These are phyloP conservation scores for Kwoniella mangroviensis DNA, from an alignment of 768 basidiomycete genomes.

Conservation along the genomic window DNA sequence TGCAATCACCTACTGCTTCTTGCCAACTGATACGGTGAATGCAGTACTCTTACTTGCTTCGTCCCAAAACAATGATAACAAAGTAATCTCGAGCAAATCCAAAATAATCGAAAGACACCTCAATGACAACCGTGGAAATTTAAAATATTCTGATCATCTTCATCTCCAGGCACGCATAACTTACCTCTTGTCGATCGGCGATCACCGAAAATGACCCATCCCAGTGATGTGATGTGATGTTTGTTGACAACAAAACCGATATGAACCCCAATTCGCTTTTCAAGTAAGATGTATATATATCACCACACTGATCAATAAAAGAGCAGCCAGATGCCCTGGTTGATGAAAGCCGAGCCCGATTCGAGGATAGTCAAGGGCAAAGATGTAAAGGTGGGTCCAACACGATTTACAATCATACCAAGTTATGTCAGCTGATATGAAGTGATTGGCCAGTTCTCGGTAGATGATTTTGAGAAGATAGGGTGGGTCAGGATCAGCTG, in stretches of 20 bases:
- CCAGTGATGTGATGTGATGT: no score
- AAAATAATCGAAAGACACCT: no score
- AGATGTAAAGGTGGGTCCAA: conserved; percentile 56
- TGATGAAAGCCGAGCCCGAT: conserved; percentile 59
- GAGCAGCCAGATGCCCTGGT: conserved; percentile 47
- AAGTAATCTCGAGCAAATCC: no score
- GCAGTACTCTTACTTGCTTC: no score
- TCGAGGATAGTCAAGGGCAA: conserved; percentile 57
- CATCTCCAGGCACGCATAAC: conserved; percentile 16
- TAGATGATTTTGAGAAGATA: conserved; percentile 56
- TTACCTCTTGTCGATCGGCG: not conserved
- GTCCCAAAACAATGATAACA: no score
- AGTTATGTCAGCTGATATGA: not conserved
- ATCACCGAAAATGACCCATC: not conserved
- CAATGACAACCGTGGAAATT: not conserved
- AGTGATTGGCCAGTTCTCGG: conserved; percentile 47
- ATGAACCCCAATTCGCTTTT: not conserved
- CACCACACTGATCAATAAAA: not conserved
- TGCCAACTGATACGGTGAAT: no score
- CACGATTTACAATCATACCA: not conserved
- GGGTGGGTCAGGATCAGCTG: conserved; percentile 33
- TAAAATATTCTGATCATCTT: not conserved
- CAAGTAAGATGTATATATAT: not conserved
- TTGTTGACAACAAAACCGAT: not conserved
- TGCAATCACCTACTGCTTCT: no score